Percentiles rank a stretch among this genome's conserved stretches.
phyloP scores from a whole-genome alignment of 192 early-diverging fungal genomes.

The Endogone sp. region DNA sequence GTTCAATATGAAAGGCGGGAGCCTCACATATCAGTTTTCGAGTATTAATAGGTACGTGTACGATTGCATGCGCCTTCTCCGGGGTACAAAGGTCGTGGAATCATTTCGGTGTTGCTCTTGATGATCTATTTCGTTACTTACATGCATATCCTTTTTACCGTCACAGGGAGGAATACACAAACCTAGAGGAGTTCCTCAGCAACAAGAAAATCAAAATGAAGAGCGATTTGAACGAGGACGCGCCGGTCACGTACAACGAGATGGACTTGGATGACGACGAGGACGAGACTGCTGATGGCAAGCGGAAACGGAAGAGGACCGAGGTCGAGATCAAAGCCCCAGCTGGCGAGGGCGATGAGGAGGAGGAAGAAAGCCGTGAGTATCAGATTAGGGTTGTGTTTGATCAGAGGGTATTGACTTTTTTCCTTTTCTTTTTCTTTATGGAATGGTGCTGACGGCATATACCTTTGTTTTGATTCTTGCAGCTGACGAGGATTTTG shows the following conservation, averaged over 20 bases:
- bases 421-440: too few relatives aligned
- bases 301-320: constrained; percentile 33
- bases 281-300: constrained; percentile 35
- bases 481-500: constrained; percentile 88
- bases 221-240: constrained; percentile 62
- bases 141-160: not conserved
- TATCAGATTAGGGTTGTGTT: too few relatives aligned
- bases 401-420: too few relatives aligned
- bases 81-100: too few relatives aligned
- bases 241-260: constrained; percentile 29
- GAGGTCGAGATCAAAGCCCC: constrained; percentile 10
- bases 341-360: constrained; percentile 35
- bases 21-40: constrained; percentile 76
- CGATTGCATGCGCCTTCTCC: not conserved
- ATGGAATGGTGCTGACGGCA: not conserved
- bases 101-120: too few relatives aligned
- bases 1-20: constrained; percentile 77
- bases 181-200: constrained; percentile 76
- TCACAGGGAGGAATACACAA: constrained; percentile 79
- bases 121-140: too few relatives aligned
- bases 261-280: constrained; percentile 47
- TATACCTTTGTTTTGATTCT: not conserved
- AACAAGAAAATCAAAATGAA: constrained; percentile 80
- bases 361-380: constrained; percentile 66
- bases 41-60: constrained; percentile 65